Percentiles rank a stretch among this genome's conserved stretches.
Conservation (phyloP, 805 yeast genomes). For the Myxozyma sirexii region DNA sequence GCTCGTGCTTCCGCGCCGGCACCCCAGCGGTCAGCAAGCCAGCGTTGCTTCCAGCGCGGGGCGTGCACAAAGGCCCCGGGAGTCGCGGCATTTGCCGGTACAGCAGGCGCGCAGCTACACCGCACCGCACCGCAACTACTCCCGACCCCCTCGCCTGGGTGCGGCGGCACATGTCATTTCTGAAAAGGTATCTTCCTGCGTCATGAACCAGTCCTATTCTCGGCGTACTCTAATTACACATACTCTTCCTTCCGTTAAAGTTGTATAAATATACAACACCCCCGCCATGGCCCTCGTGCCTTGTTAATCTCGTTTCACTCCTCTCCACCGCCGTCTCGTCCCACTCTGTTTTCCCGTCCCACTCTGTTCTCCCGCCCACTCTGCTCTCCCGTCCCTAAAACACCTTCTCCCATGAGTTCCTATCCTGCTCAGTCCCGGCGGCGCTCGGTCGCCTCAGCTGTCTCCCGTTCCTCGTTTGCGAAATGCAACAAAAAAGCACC, state of each 20-base stretch:
- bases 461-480: background rate
- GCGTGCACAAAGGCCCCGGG: too few species aligned
- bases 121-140: too few species aligned
- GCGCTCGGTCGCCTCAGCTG: background rate
- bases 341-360: background rate
- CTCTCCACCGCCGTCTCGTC: background rate
- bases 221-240: too few species aligned
- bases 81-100: too few species aligned
- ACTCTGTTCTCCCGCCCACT: background rate
- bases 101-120: too few species aligned
- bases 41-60: too few species aligned
- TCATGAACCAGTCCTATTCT: too few species aligned
- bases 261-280: background rate
- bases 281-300: background rate
- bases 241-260: background rate
- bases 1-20: too few species aligned
- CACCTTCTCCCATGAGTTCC: background rate
- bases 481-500: constrained; percentile 17
- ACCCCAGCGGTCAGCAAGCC: too few species aligned
- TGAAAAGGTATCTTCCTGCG: too few species aligned
- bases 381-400: background rate
- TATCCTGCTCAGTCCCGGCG: background rate
- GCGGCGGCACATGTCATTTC: too few species aligned
- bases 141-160: too few species aligned
- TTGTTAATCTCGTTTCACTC: background rate